Base-by-base conservation (phyloP, 495 filamentous ascomycete species). In the Lophiostoma macrostomum region DNA sequence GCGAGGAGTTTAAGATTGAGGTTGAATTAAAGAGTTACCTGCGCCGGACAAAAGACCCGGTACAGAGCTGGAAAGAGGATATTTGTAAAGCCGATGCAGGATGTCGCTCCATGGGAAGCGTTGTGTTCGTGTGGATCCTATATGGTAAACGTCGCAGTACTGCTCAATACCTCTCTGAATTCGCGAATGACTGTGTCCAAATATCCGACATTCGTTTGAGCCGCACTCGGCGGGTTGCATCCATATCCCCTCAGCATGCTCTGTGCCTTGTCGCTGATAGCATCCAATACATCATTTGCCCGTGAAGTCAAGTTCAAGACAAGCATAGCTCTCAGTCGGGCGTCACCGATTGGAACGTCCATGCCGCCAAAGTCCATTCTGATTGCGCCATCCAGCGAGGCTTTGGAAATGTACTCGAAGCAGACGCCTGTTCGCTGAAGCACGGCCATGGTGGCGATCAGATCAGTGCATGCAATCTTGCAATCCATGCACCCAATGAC, bases 361-460 rank as follows among this genome's bases (percentile, higher is more conserved):
- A 10, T 8, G 5, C 40, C 40, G 27, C 40, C 40, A 11, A 44
- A 44, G 40, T 7, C 27, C 11, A 27, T 44, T 25, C 13, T 25
- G 22, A 44, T 28, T 30, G 11, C 20, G 19, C 11, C 27, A 27
- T 27, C 22, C 22, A 28, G 40, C 5, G 23, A 11, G 10, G 40
- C 40, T 13, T 28, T 44, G 5, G 40, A 7, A 27, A 44, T 44
- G 22, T 44, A 44, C 7, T 27, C 11, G 40, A 44, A 44, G 22
- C 40, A 44, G 7, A 22, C 8, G 10, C 27, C 40, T 5, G 40
- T 44, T 7, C 22, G 40, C 27, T 44, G 40, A 18, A 44, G 16
- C 13, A 44, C 27, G 10, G 40, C 40, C 22, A 44, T 30, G 7
- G 27, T 28, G 40, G 7, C 23, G 27, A 44, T 44, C 10, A 44